Evolutionary conservation across 495 filamentous ascomycete genomes (phyloP).

Genomic region (Pyronema omphalodes): DNA sequence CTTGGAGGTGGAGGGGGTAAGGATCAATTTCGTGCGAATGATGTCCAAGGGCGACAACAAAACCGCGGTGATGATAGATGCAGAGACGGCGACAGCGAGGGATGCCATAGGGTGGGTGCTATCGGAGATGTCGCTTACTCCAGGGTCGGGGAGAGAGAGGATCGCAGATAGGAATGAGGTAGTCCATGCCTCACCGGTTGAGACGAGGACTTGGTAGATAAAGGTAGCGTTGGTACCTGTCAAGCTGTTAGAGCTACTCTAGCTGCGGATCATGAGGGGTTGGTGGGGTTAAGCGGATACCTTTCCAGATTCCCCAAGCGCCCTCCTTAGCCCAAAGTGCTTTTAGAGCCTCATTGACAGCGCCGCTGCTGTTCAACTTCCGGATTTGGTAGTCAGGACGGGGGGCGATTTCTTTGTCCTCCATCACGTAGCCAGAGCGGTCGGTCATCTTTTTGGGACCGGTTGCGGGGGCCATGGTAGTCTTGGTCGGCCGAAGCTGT

Average conservation of each 20-base stretch:
- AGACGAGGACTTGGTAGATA: slow-evolving; percentile 14
- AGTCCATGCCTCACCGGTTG: slow-evolving; percentile 21
- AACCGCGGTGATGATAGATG: slow-evolving; percentile 59
- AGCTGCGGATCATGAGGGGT: not conserved
- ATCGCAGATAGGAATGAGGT: slow-evolving; percentile 20
- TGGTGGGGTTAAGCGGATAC: slow-evolving; percentile 27
- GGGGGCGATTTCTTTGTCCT: slow-evolving; percentile 8
- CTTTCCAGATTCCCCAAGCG: slow-evolving; percentile 87
- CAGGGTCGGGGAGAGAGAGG: slow-evolving; percentile 20
- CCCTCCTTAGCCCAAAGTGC: slow-evolving; percentile 70
- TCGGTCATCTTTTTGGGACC: slow-evolving; percentile 36
- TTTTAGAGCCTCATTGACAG: slow-evolving; percentile 18
- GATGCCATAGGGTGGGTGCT: slow-evolving; percentile 16
- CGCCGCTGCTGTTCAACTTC: slow-evolving; percentile 1
- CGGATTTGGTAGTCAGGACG: slow-evolving; percentile 21
- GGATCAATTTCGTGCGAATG: slow-evolving; percentile 59
- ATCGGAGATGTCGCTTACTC: slow-evolving; percentile 19
- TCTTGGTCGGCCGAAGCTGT: slow-evolving; percentile 28
- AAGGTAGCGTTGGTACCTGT: slow-evolving; percentile 21
- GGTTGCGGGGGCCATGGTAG: slow-evolving; percentile 34
- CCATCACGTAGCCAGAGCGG: slow-evolving; percentile 31
- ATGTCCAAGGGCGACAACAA: slow-evolving; percentile 75
- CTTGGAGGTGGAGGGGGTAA: slow-evolving; percentile 54
- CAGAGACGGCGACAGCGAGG: slow-evolving; percentile 62
- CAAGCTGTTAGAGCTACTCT: not conserved